Base-by-base conservation (phyloP, 768 basidiomycete genomes). In the Phylloporus scabripes region DNA sequence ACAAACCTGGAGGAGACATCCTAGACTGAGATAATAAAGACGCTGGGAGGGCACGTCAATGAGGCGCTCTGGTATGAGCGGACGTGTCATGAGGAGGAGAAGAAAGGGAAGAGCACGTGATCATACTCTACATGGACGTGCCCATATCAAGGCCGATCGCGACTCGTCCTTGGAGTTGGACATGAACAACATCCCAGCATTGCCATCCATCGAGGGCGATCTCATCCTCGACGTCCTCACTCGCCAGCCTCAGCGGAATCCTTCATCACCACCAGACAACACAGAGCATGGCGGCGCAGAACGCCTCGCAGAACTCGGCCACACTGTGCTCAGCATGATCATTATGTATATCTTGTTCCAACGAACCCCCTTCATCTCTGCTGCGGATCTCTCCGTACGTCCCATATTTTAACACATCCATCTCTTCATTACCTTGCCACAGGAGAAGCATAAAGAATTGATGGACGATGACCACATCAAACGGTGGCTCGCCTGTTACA, bases 41-140 rank as follows among this genome's bases (percentile, higher is more conserved):
- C 92, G 76, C 63, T 92, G 88, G 14, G 88, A 83, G 18, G 88
- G 87, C 5, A 82, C 72, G 60, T 88, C 86, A 26, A 92, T 56
- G 61, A 81, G 82, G 48, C 74, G 77, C 65, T 89, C 85, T 26
- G 90, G 79, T 44, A 95, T 82, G 32, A 87, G 71, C 36, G 90
- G 75, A 42, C 57, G 62, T 46, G 59, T 47, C 57, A 59, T 60
- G 29, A 31, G 29, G 56, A 37, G 31, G 36, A 17, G 28, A 28
- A 44, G 29, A 46, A 37, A 43, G 53, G 36, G 14, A 42, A 42
- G 18, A 2, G 33, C 60, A 61, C 60, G 60, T 61, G 60, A 61
- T 9, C 14, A 7, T 23, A 23, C 3, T 23, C 3, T n/a, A 23
- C 21, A 3, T 23, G 21, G 21, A 23, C 5, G 21, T 23, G 21